Conservation (phyloP, 2,329 filamentous ascomycete species). For the Penicillium sp. region DNA sequence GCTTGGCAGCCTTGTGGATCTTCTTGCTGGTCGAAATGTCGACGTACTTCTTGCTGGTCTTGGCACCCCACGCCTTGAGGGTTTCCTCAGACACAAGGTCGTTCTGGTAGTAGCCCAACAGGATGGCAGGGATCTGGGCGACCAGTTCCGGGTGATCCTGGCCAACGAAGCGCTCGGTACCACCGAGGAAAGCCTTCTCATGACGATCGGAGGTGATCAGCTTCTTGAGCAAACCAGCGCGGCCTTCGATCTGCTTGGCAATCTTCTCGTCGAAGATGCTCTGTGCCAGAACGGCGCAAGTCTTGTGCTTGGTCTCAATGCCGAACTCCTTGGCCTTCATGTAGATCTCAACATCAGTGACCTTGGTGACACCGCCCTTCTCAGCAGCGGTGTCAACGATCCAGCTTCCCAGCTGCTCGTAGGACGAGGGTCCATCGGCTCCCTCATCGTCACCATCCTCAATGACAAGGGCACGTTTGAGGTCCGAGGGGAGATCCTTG, state of each 20-base stretch:
- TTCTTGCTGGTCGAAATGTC: slow-evolving; percentile 87
- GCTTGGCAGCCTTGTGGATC: slow-evolving; percentile 90
- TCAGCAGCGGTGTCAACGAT: slow-evolving; percentile 71
- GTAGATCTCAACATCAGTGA: slow-evolving; percentile 89
- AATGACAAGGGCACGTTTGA: slow-evolving; percentile 87
- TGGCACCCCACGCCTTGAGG: slow-evolving; percentile 85
- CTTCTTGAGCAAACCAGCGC: slow-evolving; percentile 86
- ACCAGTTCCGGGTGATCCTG: slow-evolving; percentile 79
- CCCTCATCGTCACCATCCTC: slow-evolving; percentile 78
- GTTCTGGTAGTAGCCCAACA: slow-evolving; percentile 86
- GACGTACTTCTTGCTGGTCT: slow-evolving; percentile 98
- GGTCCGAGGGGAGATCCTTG: slow-evolving; percentile 86
- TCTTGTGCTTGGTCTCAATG: slow-evolving; percentile 92
- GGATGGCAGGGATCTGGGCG: slow-evolving; percentile 75
- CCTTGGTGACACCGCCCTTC: slow-evolving; percentile 70
- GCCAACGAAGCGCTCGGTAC: slow-evolving; percentile 86
- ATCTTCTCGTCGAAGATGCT: slow-evolving; percentile 92
- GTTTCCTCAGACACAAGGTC: slow-evolving; percentile 87
- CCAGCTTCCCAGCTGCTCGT: slow-evolving; percentile 92
- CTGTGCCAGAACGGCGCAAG: slow-evolving; percentile 85
- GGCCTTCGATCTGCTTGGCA: slow-evolving; percentile 78
- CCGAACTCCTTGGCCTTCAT: slow-evolving; percentile 95
- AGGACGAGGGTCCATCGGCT: slow-evolving; percentile 74
- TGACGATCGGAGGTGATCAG: slow-evolving; percentile 88
- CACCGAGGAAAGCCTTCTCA: slow-evolving; percentile 91